Evolutionary conservation across 1,139 yeast genomes (phyloP).

Genomic region (Scheffersomyces illinoinensis): DNA sequence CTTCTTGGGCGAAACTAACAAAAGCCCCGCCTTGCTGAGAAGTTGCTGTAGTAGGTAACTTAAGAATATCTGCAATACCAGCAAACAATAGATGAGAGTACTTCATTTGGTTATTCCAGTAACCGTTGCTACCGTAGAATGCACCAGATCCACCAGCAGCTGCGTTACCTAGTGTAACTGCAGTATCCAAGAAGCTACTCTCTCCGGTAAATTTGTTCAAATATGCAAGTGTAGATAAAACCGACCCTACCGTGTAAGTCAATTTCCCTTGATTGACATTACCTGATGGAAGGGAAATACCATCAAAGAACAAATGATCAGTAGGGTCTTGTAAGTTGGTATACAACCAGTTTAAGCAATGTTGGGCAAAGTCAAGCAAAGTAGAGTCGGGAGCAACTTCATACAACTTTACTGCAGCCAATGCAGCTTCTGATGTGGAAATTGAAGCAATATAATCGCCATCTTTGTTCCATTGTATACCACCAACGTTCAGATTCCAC

Average conservation of each 20-base stretch:
- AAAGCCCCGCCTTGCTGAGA: constrained; percentile 1
- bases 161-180: constrained; percentile 10
- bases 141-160: constrained; percentile 11
- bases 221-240: constrained; percentile 33
- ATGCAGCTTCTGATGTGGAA: constrained; percentile 15
- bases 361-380: constrained; percentile 22
- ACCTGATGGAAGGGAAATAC: constrained; percentile 19
- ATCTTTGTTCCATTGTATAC: constrained; percentile 11
- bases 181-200: constrained; percentile 7
- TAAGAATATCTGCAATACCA: constrained; percentile 12
- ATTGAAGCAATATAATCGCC: constrained; percentile 15
- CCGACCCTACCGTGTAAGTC: constrained; percentile 37
- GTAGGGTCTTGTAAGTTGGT: constrained; percentile 27
- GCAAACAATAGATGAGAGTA: constrained; percentile 13
- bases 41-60: constrained; percentile 3
- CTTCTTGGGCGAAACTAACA: constrained; percentile 12
- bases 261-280: constrained; percentile 32
- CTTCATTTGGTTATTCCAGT: constrained; percentile 14
- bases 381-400: constrained; percentile 6
- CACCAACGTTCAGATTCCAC: constrained; percentile 11
- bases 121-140: constrained; percentile 11
- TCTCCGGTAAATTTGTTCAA: constrained; percentile 9
- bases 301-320: constrained; percentile 34
- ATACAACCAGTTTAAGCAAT: constrained; percentile 27
- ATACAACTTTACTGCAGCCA: constrained; percentile 13